These are phyloP conservation scores for Dissophora ornata DNA, from an alignment of 192 early-diverging fungal species.

Conservation along the genomic window DNA sequence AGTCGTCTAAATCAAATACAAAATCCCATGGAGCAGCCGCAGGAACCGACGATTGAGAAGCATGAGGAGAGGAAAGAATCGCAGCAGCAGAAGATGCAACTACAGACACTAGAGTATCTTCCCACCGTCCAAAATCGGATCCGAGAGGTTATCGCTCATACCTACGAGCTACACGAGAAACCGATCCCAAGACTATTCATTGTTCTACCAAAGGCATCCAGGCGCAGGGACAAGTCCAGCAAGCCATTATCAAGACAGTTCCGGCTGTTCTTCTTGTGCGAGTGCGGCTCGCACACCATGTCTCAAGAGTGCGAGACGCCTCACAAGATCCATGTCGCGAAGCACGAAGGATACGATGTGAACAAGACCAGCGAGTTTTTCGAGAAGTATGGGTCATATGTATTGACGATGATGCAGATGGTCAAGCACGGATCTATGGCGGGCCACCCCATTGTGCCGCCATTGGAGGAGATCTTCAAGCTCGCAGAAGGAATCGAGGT, in stretches of 20 bases:
- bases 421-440: background rate
- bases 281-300: constrained; percentile 5
- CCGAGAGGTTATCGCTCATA: constrained; percentile 7
- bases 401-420: background rate
- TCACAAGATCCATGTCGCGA: background rate
- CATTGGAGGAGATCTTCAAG: background rate
- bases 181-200: constrained; percentile 15
- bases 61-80: background rate
- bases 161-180: constrained; percentile 10
- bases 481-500: background rate
- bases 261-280: constrained; percentile 15
- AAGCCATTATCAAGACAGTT: constrained; percentile 4
- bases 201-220: constrained; percentile 4
- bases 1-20: no score
- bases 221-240: background rate
- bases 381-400: background rate
- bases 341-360: background rate
- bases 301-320: background rate
- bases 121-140: background rate
- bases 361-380: background rate
- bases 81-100: constrained; percentile 2
- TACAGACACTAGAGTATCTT: no score
- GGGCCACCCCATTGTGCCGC: background rate
- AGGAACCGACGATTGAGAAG: background rate
- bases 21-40: no score